Evolutionary conservation across 2,329 filamentous ascomycete species (phyloP), one percentile per base, ranked within the genome.

Genomic region (Penicillium nordicum): DNA sequence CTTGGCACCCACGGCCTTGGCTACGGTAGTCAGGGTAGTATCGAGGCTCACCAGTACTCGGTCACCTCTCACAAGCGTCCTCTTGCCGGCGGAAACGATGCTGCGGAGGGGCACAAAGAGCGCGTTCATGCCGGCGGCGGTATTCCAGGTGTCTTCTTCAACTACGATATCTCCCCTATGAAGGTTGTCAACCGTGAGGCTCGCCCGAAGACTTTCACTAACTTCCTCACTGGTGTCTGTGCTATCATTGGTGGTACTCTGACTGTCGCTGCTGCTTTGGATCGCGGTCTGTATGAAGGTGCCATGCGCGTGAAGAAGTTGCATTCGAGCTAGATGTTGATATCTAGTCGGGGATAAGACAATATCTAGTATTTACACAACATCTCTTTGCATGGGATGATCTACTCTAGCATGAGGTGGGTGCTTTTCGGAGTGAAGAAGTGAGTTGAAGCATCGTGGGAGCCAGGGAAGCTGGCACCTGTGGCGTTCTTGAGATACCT

Each of bases 131-230:
- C 93, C 3, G 80, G 86, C 52, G 92, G 92, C 58, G 94, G 94
- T 63, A 97, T 99, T 67, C 94, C 94, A 0, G 94, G 94, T 42
- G 92, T 99, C 14, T 99, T 99, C 80, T 97, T 99, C 79, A 96
- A 92, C 63, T 99, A 99, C 68, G 94, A 99, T 68, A 99, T 99
- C 74, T 97, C 93, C 2, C 94, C 94, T 5, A 99, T 99, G 94
- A 99, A 97, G 79, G 93, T 99, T 59, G 89, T 99, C 77, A 99
- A 99, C 80, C 88, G 92, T 53, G 95, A 99, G 78, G 88, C 90
- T 64, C 85, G 90, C 45, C 81, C 87, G 58, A 97, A 97, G 81
- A 89, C 88, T 5, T 95, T 99, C 73, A 86, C 90, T 0, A 90
- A 90, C 18, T 99, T 99, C 80, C 76, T 99, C 57, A 93, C 94